Evolutionary conservation across 2,329 filamentous ascomycete species (phyloP).

Genomic region (Colletotrichum sojae): DNA sequence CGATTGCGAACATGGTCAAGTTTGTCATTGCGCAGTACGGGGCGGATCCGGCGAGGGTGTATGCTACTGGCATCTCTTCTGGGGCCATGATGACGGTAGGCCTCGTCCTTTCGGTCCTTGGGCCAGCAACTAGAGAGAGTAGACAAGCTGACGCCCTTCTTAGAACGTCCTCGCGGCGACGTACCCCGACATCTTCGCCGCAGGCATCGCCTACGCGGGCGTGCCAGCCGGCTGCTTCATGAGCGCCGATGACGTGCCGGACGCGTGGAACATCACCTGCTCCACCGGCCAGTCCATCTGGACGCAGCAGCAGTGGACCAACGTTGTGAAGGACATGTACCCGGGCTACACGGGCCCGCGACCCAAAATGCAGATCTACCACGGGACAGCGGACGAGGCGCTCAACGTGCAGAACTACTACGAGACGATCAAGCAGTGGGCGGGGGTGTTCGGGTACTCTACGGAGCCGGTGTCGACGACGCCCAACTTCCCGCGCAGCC

Average conservation of each 20-base stretch:
- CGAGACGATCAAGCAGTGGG: slow-evolving; percentile 71
- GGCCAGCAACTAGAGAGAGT: too few species aligned
- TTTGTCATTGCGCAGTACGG: slow-evolving; percentile 63
- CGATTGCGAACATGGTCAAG: slow-evolving; percentile 69
- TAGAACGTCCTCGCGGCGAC: slow-evolving; percentile 64
- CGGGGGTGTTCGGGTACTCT: slow-evolving; percentile 61
- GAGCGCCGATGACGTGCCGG: slow-evolving; percentile 55
- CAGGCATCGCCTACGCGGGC: slow-evolving; percentile 65
- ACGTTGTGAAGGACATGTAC: slow-evolving; percentile 62
- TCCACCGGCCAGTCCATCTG: slow-evolving; percentile 63
- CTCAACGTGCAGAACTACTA: slow-evolving; percentile 68
- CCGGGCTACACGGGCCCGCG: slow-evolving; percentile 63
- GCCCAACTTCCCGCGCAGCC: slow-evolving; percentile 52
- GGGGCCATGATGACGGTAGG: slow-evolving; percentile 67
- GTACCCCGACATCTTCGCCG: slow-evolving; percentile 69
- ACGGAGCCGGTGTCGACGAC: slow-evolving; percentile 49
- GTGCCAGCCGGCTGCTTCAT: slow-evolving; percentile 70
- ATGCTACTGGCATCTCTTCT: slow-evolving; percentile 63
- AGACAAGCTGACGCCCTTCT: neutral
- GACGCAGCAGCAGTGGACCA: slow-evolving; percentile 58
- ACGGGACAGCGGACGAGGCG: slow-evolving; percentile 66
- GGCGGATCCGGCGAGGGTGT: slow-evolving; percentile 62
- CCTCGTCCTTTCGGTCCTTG: too few species aligned
- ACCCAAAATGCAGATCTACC: slow-evolving; percentile 72
- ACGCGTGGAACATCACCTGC: slow-evolving; percentile 69